Evolutionary conservation across 2,329 filamentous ascomycete species (phyloP).

Genomic region (Pseudogymnoascus sp.): DNA sequence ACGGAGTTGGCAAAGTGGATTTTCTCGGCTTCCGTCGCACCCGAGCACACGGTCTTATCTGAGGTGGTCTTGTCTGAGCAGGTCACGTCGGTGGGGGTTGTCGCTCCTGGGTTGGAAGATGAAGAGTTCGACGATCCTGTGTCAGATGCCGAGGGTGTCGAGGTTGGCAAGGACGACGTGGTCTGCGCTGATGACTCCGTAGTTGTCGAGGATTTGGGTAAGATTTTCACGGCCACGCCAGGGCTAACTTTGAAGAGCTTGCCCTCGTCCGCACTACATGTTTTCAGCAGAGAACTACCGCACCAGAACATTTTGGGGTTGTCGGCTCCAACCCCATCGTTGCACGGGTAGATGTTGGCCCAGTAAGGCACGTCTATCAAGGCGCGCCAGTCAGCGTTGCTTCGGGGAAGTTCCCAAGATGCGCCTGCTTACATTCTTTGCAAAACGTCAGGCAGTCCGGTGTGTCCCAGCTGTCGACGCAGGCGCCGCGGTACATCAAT

Average conservation of each 20-base stretch:
- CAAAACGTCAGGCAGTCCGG: conserved; percentile 18
- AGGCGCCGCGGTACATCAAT: conserved; percentile 18
- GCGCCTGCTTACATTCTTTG: conserved; percentile 12
- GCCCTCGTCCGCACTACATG: background rate
- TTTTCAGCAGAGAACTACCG: background rate
- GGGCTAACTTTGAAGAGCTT: background rate
- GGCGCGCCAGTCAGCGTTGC: conserved; percentile 15
- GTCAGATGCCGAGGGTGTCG: background rate
- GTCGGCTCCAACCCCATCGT: conserved; percentile 12
- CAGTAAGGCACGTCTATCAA: conserved; percentile 10
- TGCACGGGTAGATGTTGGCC: conserved; percentile 18
- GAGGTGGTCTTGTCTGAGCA: background rate
- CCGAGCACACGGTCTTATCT: background rate
- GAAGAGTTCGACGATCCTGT: background rate
- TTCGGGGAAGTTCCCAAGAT: conserved; percentile 10
- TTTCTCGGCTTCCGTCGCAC: background rate
- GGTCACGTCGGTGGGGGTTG: background rate
- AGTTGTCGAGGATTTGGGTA: conserved; percentile 11
- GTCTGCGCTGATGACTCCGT: background rate
- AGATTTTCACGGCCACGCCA: background rate
- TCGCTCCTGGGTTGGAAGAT: background rate
- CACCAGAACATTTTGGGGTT: conserved; percentile 12
- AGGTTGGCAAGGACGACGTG: background rate
- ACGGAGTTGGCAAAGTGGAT: background rate
- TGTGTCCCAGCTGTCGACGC: conserved; percentile 17